Conservation (phyloP, 139 green algal genomes). For the Auxenochlorella pyrenoidosa region DNA sequence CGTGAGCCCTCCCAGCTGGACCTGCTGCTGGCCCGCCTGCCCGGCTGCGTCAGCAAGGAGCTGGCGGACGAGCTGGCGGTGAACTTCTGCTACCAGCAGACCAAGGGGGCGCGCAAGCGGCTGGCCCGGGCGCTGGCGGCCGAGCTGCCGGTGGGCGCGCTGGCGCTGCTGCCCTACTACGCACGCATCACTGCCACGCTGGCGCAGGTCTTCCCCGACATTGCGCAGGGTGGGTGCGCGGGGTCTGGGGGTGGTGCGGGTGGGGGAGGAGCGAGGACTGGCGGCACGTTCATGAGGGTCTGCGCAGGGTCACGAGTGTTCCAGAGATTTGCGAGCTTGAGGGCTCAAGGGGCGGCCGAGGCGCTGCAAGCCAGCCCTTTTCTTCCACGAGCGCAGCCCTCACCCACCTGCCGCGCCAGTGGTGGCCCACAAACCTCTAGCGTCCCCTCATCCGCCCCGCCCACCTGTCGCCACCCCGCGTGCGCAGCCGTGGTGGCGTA, state of each 20-base stretch:
- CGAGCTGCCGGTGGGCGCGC: conserved; percentile 64
- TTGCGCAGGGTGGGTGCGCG: conserved; percentile 69
- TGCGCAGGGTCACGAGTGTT: no score
- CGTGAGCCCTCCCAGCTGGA: conserved; percentile 59
- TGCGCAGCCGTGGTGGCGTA: conserved; percentile 55
- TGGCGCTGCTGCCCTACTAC: conserved; percentile 90
- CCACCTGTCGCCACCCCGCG: neutral
- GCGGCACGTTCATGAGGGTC: neutral
- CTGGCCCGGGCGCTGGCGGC: conserved; percentile 67
- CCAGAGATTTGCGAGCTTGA: neutral
- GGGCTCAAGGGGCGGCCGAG: neutral
- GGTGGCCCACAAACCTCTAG: no score
- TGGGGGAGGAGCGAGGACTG: no score
- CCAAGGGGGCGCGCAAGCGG: conserved; percentile 75
- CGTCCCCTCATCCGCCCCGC: neutral
- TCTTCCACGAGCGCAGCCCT: neutral
- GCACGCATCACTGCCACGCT: conserved; percentile 84
- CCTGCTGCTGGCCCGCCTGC: conserved; percentile 76
- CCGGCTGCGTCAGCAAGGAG: conserved; percentile 78
- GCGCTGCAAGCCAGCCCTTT: no score
- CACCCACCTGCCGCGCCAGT: neutral
- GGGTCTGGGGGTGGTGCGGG: neutral
- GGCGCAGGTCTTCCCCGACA: conserved; percentile 80
- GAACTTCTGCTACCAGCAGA: conserved; percentile 91
- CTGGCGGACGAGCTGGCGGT: conserved; percentile 83